phyloP scores from a whole-genome alignment of 1,139 yeast genomes.

The Suhomyces taliae region DNA sequence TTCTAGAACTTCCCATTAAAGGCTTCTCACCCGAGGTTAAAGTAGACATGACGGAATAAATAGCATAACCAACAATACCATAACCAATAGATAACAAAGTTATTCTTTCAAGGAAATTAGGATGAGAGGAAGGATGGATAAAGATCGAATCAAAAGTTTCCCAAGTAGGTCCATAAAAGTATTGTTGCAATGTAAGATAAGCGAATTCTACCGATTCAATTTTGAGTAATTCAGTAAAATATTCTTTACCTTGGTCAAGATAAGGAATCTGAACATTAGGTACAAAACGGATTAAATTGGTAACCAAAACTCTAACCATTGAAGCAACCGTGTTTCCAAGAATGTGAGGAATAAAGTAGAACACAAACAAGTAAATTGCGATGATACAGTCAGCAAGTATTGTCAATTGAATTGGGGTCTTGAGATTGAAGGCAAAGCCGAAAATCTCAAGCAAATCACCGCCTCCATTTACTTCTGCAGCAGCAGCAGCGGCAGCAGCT shows the following conservation, averaged over 20 bases:
- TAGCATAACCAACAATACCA: conserved; percentile 24
- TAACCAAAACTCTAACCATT: conserved; percentile 1
- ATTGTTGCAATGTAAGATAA: conserved; percentile 4
- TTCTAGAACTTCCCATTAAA: conserved; percentile 48
- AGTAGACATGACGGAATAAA: conserved; percentile 37
- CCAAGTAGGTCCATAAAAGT: conserved; percentile 10
- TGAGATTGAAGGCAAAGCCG: conserved; percentile 36
- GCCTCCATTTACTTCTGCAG: conserved; percentile 16
- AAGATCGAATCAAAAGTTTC: conserved; percentile 20
- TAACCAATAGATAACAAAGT: conserved; percentile 40
- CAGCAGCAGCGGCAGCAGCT: conserved; percentile 6
- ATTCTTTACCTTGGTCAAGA: neutral
- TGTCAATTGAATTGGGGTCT: conserved; percentile 40
- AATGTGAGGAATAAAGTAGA: conserved; percentile 55
- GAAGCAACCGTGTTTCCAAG: conserved; percentile 19
- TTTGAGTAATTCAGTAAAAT: neutral
- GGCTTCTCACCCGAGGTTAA: conserved; percentile 42
- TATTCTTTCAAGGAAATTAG: conserved; percentile 35
- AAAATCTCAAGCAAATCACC: conserved; percentile 32
- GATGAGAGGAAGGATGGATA: conserved; percentile 14
- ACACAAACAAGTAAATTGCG: conserved; percentile 41
- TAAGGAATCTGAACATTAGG: neutral
- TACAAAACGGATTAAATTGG: neutral
- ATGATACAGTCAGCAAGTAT: conserved; percentile 43
- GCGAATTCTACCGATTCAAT: conserved; percentile 1